These are phyloP conservation scores for Collybiopsis confluens DNA, from an alignment of 768 basidiomycete species.

Conservation along the genomic window DNA sequence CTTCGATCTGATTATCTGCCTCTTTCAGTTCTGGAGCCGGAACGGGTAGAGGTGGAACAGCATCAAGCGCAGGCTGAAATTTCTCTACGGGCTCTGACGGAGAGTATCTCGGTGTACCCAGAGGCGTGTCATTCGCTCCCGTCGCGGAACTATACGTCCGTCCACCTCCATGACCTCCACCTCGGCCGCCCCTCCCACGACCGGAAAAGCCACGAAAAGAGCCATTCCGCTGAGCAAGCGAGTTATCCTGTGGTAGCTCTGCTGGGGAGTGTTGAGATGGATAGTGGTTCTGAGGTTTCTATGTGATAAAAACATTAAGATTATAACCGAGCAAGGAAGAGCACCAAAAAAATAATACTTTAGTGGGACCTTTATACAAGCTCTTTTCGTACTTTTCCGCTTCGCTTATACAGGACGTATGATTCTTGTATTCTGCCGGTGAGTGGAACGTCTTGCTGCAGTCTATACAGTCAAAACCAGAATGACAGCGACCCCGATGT, in stretches of 20 bases:
- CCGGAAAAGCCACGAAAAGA: slow-evolving; percentile 18
- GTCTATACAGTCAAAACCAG: slow-evolving; percentile 80
- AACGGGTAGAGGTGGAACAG: slow-evolving; percentile 1
- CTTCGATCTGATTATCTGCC: slow-evolving; percentile 13
- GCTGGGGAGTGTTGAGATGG: slow-evolving; percentile 14
- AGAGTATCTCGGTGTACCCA: slow-evolving; percentile 61
- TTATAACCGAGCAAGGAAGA: not conserved
- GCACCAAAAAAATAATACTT: slow-evolving; percentile 30
- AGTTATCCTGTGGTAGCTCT: not conserved
- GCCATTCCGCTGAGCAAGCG: not conserved
- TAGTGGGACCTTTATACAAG: slow-evolving; percentile 79
- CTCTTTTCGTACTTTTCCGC: slow-evolving; percentile 92
- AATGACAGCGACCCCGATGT: slow-evolving; percentile 58
- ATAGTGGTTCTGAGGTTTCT: slow-evolving; percentile 19
- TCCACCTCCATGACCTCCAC: slow-evolving; percentile 25
- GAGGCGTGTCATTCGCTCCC: slow-evolving; percentile 69
- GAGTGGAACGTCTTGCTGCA: slow-evolving; percentile 81
- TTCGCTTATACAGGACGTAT: slow-evolving; percentile 84
- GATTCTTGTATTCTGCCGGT: slow-evolving; percentile 73
- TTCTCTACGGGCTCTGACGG: slow-evolving; percentile 20
- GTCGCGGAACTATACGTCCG: slow-evolving; percentile 29
- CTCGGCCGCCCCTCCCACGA: slow-evolving; percentile 30
- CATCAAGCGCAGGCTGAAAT: not conserved
- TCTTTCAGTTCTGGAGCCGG: not conserved
- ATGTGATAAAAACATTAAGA: not conserved